These are phyloP conservation scores for baker's yeast (Saccharomyces cerevisiae) DNA, from an alignment of 805 yeast species.

Conservation along the genomic window DNA sequence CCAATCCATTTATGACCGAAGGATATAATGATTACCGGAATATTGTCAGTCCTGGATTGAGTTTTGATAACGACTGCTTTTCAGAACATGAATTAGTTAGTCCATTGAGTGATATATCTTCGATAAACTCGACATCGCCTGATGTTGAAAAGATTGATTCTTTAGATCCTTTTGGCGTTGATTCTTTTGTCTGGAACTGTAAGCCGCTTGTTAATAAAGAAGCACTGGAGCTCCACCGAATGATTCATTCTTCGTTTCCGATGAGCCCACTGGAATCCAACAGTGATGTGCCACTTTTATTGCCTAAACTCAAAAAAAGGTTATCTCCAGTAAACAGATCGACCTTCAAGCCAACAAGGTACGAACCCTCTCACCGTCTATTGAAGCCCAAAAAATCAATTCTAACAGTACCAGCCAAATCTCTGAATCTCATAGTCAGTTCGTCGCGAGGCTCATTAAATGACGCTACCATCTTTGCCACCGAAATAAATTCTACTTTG, in stretches of 20 bases:
- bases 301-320: constrained; percentile 1
- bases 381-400: constrained; percentile 18
- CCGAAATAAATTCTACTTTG: constrained; percentile 25
- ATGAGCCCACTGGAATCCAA: neutral
- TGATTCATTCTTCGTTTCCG: constrained; percentile 11
- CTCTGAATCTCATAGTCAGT: constrained; percentile 22
- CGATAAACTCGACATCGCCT: constrained; percentile 11
- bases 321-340: neutral
- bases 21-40: neutral
- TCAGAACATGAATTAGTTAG: constrained; percentile 18
- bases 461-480: constrained; percentile 29
- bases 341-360: neutral
- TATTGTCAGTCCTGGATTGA: constrained; percentile 5
- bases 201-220: constrained; percentile 7
- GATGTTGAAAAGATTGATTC: constrained; percentile 8
- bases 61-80: constrained; percentile 8
- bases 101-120: constrained; percentile 19
- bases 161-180: constrained; percentile 10
- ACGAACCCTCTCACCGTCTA: constrained; percentile 15
- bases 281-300: neutral
- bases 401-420: constrained; percentile 10
- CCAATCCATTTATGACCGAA: neutral
- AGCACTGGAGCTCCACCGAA: constrained; percentile 12
- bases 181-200: constrained; percentile 5
- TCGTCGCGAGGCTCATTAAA: constrained; percentile 24